phyloP scores from a whole-genome alignment of 352 stramenopile genomes.

The Phytophthora multivora region DNA sequence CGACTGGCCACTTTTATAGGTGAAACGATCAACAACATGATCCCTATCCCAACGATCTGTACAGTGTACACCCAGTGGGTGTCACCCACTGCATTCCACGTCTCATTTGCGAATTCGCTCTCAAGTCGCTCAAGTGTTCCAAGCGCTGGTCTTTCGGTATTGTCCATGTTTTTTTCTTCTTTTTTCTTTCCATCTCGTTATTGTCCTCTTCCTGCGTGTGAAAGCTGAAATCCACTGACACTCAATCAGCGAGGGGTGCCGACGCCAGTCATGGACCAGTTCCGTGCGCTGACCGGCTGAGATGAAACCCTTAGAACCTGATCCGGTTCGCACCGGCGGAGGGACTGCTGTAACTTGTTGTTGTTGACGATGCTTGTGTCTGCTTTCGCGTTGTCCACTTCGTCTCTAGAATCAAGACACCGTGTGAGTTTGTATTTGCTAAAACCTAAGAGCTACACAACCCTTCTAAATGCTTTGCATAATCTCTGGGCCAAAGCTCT shows the following conservation, averaged over 20 bases:
- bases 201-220: background rate
- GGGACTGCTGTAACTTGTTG: slow-evolving; percentile 50
- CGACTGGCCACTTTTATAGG: too few relatives aligned
- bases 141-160: background rate
- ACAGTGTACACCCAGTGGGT: too few relatives aligned
- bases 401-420: slow-evolving; percentile 16
- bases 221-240: slow-evolving; percentile 38
- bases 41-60: too few relatives aligned
- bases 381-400: slow-evolving; percentile 6
- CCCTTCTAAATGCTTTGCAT: background rate
- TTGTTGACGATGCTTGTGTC: slow-evolving; percentile 38
- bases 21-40: too few relatives aligned
- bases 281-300: slow-evolving; percentile 56
- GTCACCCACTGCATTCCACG: background rate
- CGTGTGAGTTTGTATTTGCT: background rate
- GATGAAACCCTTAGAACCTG: slow-evolving; percentile 71
- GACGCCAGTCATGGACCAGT: slow-evolving; percentile 50
- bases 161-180: background rate
- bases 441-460: background rate
- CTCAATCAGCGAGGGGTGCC: slow-evolving; percentile 68
- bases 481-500: background rate
- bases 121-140: background rate
- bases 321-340: slow-evolving; percentile 68
- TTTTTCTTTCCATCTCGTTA: background rate
- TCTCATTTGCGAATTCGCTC: slow-evolving; percentile 19